phyloP scores from a whole-genome alignment of 2,329 filamentous ascomycete species.

The Cladobotryum mycophilum region DNA sequence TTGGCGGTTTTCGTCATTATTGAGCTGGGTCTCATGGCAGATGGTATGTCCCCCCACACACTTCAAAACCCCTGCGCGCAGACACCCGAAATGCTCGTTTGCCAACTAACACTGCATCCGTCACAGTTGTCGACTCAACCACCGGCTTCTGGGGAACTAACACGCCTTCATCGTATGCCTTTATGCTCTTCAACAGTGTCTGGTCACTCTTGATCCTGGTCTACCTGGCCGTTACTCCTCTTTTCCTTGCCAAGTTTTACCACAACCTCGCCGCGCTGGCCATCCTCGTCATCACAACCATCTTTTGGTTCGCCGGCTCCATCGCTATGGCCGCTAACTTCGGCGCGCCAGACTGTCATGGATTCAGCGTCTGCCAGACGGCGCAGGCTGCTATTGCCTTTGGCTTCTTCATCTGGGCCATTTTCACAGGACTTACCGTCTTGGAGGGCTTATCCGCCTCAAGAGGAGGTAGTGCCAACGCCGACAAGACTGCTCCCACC shows the following conservation, averaged over 20 bases:
- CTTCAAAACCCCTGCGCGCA: not conserved
- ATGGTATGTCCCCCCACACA: constrained; percentile 47
- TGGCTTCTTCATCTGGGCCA: constrained; percentile 56
- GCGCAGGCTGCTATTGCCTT: constrained; percentile 60
- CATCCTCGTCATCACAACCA: constrained; percentile 65
- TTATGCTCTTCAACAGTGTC: constrained; percentile 71
- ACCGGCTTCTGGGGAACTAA: constrained; percentile 4
- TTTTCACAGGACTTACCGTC: constrained; percentile 42
- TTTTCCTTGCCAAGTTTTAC: constrained; percentile 53
- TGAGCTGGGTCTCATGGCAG: constrained; percentile 67
- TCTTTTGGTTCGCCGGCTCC: constrained; percentile 88
- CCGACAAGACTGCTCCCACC: constrained; percentile 13
- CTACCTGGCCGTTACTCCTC: constrained; percentile 64
- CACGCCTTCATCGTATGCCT: constrained; percentile 57
- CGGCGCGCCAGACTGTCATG: constrained; percentile 48
- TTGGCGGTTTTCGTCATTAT: constrained; percentile 66
- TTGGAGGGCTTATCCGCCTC: constrained; percentile 41
- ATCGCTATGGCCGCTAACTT: constrained; percentile 67
- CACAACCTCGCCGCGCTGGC: constrained; percentile 60
- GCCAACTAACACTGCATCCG: not conserved
- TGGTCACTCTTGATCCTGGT: constrained; percentile 69
- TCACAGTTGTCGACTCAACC: constrained; percentile 13
- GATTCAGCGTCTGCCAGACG: constrained; percentile 48
- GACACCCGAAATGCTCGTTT: too few relatives aligned
- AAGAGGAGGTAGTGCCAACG: constrained; percentile 25